phyloP scores from a whole-genome alignment of 495 filamentous ascomycete genomes.

The Durotheca rogersii region DNA sequence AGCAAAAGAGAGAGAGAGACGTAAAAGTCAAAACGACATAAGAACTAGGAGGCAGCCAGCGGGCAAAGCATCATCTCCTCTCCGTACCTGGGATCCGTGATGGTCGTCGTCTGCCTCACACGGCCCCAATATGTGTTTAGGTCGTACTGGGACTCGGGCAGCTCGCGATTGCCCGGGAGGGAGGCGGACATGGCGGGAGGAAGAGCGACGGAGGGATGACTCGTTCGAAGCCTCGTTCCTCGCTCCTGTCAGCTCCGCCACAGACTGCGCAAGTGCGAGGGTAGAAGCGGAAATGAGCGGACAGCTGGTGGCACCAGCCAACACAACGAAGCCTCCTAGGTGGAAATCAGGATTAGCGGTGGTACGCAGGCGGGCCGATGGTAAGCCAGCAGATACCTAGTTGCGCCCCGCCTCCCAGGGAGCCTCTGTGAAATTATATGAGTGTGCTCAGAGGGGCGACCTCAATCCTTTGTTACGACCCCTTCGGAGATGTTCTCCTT shows the following conservation, averaged over 20 bases:
- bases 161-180: constrained; percentile 78
- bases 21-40: no score
- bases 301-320: constrained; percentile 16
- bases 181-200: constrained; percentile 74
- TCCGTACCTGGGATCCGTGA: constrained; percentile 92
- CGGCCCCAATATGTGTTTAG: constrained; percentile 92
- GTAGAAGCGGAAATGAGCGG: constrained; percentile 7
- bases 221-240: not conserved
- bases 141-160: constrained; percentile 89
- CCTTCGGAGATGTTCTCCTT: no score
- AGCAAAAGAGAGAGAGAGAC: no score
- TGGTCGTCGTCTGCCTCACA: constrained; percentile 82
- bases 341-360: not conserved
- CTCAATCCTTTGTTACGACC: no score
- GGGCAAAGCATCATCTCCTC: constrained; percentile 23
- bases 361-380: not conserved
- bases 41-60: constrained; percentile 1
- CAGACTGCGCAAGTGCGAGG: not conserved
- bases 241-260: not conserved
- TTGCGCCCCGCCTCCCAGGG: no score
- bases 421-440: no score
- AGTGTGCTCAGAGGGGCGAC: no score
- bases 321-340: not conserved
- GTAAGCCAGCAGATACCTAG: no score
- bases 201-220: not conserved